Evolutionary conservation across 108 stramenopile genomes (phyloP).

Genomic region (Cylindrotheca closterium): DNA sequence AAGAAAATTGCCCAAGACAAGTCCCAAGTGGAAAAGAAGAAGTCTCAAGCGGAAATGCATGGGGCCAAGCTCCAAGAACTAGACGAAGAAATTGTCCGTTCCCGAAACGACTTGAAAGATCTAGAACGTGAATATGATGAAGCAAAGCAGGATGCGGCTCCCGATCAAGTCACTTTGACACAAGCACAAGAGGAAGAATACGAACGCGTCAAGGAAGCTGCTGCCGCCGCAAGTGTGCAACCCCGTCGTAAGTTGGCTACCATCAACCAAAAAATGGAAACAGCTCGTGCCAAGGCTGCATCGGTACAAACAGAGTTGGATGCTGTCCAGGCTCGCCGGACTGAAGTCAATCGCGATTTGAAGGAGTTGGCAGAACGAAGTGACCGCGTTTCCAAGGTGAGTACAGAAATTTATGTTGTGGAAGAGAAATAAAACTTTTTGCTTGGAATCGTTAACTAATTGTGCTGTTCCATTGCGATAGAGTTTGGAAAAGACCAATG

Average conservation of each 20-base stretch:
- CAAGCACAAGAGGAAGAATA: conserved; percentile 84
- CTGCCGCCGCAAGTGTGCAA: conserved; percentile 76
- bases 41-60: conserved; percentile 59
- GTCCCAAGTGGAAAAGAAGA: conserved; percentile 52
- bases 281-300: conserved; percentile 65
- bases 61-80: conserved; percentile 52
- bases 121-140: conserved; percentile 81
- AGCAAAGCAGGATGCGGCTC: conserved; percentile 71
- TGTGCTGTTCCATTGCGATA: conserved; percentile 13
- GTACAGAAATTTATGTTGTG: neutral
- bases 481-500: conserved; percentile 66
- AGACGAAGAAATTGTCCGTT: conserved; percentile 53
- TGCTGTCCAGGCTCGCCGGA: conserved; percentile 45
- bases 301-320: conserved; percentile 58
- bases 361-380: conserved; percentile 51
- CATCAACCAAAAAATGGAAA: conserved; percentile 55
- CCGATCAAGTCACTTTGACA: conserved; percentile 59
- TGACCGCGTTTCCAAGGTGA: conserved; percentile 60
- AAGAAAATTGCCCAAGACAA: conserved; percentile 64
- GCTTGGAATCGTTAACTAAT: neutral
- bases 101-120: conserved; percentile 40
- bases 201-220: conserved; percentile 76
- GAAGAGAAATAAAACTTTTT: too few species aligned
- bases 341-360: conserved; percentile 54
- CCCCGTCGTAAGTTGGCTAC: conserved; percentile 57